Conservation (phyloP, 495 filamentous ascomycete genomes). For the Trichodelitschia bisporula region DNA sequence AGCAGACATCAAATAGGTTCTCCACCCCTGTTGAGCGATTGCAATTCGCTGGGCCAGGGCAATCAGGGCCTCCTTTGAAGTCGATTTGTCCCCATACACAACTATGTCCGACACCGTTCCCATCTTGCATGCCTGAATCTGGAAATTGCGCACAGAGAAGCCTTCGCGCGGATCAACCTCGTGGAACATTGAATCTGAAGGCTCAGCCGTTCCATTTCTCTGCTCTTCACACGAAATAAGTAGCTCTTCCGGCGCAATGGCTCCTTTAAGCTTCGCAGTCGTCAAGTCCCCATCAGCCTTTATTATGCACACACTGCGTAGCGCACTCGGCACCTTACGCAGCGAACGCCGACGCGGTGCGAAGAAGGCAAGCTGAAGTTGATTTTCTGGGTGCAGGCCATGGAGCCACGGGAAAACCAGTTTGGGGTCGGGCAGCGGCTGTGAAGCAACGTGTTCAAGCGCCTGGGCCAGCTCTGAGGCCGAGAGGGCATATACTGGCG, state of each 20-base stretch:
- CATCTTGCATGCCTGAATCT: constrained; percentile 81
- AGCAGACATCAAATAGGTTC: constrained; percentile 26
- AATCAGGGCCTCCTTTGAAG: constrained; percentile 26
- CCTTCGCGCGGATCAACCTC: constrained; percentile 65
- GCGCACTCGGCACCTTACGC: constrained; percentile 50
- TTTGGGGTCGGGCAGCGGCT: constrained; percentile 59
- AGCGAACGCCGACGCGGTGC: constrained; percentile 44
- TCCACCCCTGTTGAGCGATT: constrained; percentile 51
- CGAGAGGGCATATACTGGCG: constrained; percentile 49
- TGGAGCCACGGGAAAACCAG: constrained; percentile 94
- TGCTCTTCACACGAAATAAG: constrained; percentile 24
- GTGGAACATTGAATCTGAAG: too few relatives aligned
- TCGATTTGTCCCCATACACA: constrained; percentile 55
- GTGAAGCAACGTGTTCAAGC: constrained; percentile 44
- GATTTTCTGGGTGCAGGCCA: constrained; percentile 74
- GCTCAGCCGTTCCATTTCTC: too few relatives aligned
- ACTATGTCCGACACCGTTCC: constrained; percentile 78
- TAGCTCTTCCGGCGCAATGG: constrained; percentile 57
- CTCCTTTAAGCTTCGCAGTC: constrained; percentile 58
- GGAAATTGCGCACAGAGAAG: constrained; percentile 74
- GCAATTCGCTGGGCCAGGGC: constrained; percentile 47
- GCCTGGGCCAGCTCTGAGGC: constrained; percentile 42
- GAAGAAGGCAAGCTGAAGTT: constrained; percentile 76
- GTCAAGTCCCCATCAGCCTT: constrained; percentile 68
- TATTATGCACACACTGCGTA: constrained; percentile 63